These are phyloP conservation scores for Scheffersomyces titani DNA, from an alignment of 1,139 yeast species.

Conservation along the genomic window DNA sequence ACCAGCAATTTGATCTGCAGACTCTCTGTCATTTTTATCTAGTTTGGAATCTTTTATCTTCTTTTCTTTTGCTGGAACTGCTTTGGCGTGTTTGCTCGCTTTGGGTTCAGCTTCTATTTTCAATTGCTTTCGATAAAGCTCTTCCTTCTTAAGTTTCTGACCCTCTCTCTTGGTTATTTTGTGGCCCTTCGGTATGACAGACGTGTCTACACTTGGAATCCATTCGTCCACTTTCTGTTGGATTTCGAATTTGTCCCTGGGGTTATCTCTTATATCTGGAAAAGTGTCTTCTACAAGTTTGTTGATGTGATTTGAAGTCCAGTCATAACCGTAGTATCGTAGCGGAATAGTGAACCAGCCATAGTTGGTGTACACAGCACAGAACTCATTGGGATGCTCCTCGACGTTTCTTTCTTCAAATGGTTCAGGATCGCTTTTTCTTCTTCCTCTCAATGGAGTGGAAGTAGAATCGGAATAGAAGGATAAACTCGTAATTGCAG, in stretches of 20 bases:
- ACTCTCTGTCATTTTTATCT: background rate
- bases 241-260: conserved; percentile 4
- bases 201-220: conserved; percentile 8
- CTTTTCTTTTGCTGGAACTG: conserved; percentile 1
- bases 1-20: conserved; percentile 6
- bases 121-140: conserved; percentile 26
- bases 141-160: conserved; percentile 17
- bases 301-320: conserved; percentile 25
- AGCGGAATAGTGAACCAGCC: conserved; percentile 39
- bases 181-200: conserved; percentile 19
- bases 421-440: background rate
- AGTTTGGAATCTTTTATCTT: background rate
- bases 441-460: background rate
- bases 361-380: conserved; percentile 23
- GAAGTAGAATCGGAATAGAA: background rate
- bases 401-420: conserved; percentile 6
- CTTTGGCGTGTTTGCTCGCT: conserved; percentile 3
- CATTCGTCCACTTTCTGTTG: conserved; percentile 28
- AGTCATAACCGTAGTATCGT: conserved; percentile 24
- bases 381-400: conserved; percentile 15
- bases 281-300: conserved; percentile 4
- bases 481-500: background rate
- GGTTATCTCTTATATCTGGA: conserved; percentile 1
- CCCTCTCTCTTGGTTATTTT: conserved; percentile 20
- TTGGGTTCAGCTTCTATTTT: conserved; percentile 14